Evolutionary conservation across 768 basidiomycete genomes (phyloP), one percentile per base, ranked within the genome.

Genomic region (Hericium coralloides): DNA sequence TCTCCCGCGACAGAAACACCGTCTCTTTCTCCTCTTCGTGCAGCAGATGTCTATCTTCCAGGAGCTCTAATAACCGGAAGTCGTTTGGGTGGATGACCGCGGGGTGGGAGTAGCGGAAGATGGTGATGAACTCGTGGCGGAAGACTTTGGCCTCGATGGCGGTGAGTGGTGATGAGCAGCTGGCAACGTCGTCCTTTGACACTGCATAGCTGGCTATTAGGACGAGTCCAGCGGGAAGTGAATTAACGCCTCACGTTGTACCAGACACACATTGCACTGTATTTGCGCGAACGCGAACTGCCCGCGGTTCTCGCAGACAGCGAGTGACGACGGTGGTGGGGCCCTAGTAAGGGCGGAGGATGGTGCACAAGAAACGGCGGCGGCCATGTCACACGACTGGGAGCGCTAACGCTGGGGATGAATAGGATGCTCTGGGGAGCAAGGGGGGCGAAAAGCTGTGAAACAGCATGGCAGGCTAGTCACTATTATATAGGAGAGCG

Each of bases 81-180:
- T 73, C 72, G 2, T 69, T 61, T 18, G 72, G 70, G 58, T 72
- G 72, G 23, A 73, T 63, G 38, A 63, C 54, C 17, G 68, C 63
- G 51, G 62, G 56, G 58, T 72, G 70, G 41, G 72, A 71, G 63
- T 67, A 72, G 52, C 72, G 70, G 67, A 73, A 73, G 60, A 69
- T 69, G 55, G 68, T 72, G 66, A 69, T 70, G 66, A 73, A 73
- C 53, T 72, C 72, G 67, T 73, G 72, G 23, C 68, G 66, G 60
- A 71, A 73, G 57, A 73, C 64, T 43, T 60, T 57, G 22, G 68
- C 67, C 64, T 70, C 69, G 23, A 69, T 60, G 39, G 59, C 63
- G 59, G 61, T 59, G 52, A 70, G 67, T n/a, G 69, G 66, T 41
- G 69, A 69, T 18, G 65, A 58, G 31, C 63, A 58, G 36, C 57